Conservation (phyloP, 257 asterid genomes). For the Lavandula angustifolia region DNA sequence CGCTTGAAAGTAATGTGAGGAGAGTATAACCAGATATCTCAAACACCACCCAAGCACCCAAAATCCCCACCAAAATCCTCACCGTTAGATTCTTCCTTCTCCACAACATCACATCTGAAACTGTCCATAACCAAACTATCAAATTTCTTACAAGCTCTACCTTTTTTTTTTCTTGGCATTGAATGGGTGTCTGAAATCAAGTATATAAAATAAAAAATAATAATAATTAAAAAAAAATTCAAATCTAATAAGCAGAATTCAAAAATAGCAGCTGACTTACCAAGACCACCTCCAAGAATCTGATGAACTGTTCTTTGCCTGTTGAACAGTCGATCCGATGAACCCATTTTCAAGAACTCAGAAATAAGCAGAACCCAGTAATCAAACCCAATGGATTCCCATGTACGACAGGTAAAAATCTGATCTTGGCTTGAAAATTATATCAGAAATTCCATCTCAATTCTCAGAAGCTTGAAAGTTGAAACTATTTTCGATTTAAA, state of each 20-base stretch:
- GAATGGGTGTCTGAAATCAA: neutral
- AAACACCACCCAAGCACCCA: constrained; percentile 80
- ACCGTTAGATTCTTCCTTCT: constrained; percentile 52
- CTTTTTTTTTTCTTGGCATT: neutral
- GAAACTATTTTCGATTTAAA: constrained; percentile 39
- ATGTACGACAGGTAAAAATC: constrained; percentile 17
- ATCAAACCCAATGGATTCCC: constrained; percentile 22
- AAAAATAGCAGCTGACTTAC: constrained; percentile 44
- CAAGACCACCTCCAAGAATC: constrained; percentile 80
- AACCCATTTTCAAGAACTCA: constrained; percentile 53
- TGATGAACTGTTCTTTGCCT: constrained; percentile 70
- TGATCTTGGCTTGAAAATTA: constrained; percentile 5
- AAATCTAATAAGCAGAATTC: constrained; percentile 4
- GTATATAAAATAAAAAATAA: no score
- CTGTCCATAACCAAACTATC: constrained; percentile 39
- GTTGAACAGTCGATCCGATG: constrained; percentile 61
- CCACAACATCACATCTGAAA: constrained; percentile 87
- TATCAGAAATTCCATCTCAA: constrained; percentile 50
- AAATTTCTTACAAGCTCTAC: neutral
- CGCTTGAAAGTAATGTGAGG: constrained; percentile 65
- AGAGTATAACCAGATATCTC: constrained; percentile 81
- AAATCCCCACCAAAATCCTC: constrained; percentile 47
- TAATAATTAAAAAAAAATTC: no score
- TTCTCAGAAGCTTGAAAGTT: constrained; percentile 36
- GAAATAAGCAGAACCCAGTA: constrained; percentile 29